These are phyloP conservation scores for Teratosphaeria epicoccoides DNA, from an alignment of 2,329 filamentous ascomycete species.

Conservation along the genomic window DNA sequence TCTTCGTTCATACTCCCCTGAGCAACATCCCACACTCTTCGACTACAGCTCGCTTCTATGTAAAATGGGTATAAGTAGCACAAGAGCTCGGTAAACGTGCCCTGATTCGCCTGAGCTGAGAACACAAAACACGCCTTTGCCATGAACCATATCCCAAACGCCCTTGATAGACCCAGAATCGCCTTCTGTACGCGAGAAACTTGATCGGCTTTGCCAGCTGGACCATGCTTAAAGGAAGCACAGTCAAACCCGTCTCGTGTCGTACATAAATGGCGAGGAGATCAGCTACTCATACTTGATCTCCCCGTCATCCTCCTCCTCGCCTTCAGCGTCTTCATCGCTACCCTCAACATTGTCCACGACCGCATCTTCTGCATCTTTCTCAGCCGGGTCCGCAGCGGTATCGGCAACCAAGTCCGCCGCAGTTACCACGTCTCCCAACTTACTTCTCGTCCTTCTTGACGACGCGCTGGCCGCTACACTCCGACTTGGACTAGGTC, in stretches of 20 bases:
- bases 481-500: conserved; percentile 5
- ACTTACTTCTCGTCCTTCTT: conserved; percentile 33
- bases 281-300: conserved; percentile 9
- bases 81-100: too few species aligned
- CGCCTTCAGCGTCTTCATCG: conserved; percentile 10
- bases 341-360: conserved; percentile 13
- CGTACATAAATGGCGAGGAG: too few species aligned
- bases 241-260: too few species aligned
- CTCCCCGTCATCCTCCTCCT: conserved; percentile 11
- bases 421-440: conserved; percentile 28
- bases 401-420: conserved; percentile 3
- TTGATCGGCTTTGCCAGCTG: too few species aligned
- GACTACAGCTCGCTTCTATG: background rate
- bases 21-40: background rate
- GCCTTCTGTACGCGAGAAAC: too few species aligned
- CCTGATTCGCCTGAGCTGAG: background rate
- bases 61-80: background rate
- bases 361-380: conserved; percentile 19
- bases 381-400: conserved; percentile 19
- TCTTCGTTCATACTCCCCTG: background rate
- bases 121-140: too few species aligned
- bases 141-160: too few species aligned
- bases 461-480: conserved; percentile 8
- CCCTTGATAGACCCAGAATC: too few species aligned
- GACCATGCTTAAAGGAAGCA: too few species aligned